Conservation (phyloP, 768 basidiomycete species). For the Lactifluus rugatus region DNA sequence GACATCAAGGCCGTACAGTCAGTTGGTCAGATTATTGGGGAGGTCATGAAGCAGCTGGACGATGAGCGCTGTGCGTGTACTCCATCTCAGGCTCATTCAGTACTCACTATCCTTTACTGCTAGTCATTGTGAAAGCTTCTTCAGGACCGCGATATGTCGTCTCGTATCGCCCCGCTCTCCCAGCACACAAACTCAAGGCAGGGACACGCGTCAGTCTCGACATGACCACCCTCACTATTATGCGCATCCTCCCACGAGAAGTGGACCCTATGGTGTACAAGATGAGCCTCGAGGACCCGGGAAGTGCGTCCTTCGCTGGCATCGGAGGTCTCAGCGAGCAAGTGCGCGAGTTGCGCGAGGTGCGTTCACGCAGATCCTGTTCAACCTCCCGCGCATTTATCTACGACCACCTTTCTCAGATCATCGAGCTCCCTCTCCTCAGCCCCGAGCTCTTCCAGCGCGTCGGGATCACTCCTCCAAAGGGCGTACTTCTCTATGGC, state of each 20-base stretch:
- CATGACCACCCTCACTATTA: conserved; percentile 98
- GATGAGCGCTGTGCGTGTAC: conserved; percentile 81
- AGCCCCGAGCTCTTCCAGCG: conserved; percentile 90
- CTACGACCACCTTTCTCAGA: conserved; percentile 33
- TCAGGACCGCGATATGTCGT: conserved; percentile 98
- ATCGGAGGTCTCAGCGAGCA: conserved; percentile 95
- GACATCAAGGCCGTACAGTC: conserved; percentile 99
- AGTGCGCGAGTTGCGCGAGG: conserved; percentile 93
- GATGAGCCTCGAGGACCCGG: conserved; percentile 98
- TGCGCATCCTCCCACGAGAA: conserved; percentile 96
- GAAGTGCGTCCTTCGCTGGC: conserved; percentile 90
- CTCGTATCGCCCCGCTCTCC: conserved; percentile 87
- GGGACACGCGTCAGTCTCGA: conserved; percentile 95
- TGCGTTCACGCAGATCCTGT: conserved; percentile 27
- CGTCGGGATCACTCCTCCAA: conserved; percentile 95
- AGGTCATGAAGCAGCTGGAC: conserved; percentile 97
- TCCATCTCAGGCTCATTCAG: not conserved
- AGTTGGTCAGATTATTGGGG: conserved; percentile 97
- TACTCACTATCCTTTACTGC: not conserved
- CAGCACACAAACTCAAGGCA: conserved; percentile 83
- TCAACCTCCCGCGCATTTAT: not conserved
- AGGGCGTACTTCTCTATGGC: conserved; percentile 92
- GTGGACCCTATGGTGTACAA: conserved; percentile 98
- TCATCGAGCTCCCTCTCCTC: conserved; percentile 91
- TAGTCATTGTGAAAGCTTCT: conserved; percentile 97